Percentiles rank a stretch among this genome's conserved stretches.
Evolutionary conservation across 805 yeast genomes (phyloP).

Genomic region (Starmerella vitae): DNA sequence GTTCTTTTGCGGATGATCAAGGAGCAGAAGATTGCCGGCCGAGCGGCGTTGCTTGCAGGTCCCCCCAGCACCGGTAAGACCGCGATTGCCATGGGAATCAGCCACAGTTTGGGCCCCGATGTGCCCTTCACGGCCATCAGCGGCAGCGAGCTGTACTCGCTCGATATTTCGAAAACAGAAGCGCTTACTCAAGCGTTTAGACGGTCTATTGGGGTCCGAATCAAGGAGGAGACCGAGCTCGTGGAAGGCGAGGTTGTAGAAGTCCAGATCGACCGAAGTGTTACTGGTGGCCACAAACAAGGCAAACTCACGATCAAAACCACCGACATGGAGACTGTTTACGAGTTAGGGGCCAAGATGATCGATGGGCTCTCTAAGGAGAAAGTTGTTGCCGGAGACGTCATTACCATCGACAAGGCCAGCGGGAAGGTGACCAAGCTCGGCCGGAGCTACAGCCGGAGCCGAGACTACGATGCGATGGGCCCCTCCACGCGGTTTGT

Average conservation of each 20-base stretch:
- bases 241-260: constrained; percentile 99
- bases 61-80: constrained; percentile 99
- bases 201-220: constrained; percentile 86
- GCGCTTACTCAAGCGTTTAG: constrained; percentile 93
- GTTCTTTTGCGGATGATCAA: constrained; percentile 84
- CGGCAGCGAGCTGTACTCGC: constrained; percentile 83
- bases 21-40: constrained; percentile 89
- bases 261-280: constrained; percentile 80
- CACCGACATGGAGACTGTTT: constrained; percentile 96
- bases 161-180: constrained; percentile 90
- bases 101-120: constrained; percentile 40
- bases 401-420: constrained; percentile 87
- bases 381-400: constrained; percentile 94
- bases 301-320: constrained; percentile 95
- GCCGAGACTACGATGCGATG: constrained; percentile 97
- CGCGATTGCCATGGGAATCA: constrained; percentile 85
- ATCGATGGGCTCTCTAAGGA: constrained; percentile 88
- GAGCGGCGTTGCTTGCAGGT: constrained; percentile 91
- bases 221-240: constrained; percentile 91
- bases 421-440: constrained; percentile 86
- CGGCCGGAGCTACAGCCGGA: constrained; percentile 91
- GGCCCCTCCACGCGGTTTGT: constrained; percentile 96
- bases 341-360: constrained; percentile 89
- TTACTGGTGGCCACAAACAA: constrained; percentile 96
- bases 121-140: constrained; percentile 95